A percentile compares a stretch with the other conserved stretches of the same genome.
phyloP scores from a whole-genome alignment of 2,329 filamentous ascomycete genomes.

The Parasarocladium wereldwijsianum region DNA sequence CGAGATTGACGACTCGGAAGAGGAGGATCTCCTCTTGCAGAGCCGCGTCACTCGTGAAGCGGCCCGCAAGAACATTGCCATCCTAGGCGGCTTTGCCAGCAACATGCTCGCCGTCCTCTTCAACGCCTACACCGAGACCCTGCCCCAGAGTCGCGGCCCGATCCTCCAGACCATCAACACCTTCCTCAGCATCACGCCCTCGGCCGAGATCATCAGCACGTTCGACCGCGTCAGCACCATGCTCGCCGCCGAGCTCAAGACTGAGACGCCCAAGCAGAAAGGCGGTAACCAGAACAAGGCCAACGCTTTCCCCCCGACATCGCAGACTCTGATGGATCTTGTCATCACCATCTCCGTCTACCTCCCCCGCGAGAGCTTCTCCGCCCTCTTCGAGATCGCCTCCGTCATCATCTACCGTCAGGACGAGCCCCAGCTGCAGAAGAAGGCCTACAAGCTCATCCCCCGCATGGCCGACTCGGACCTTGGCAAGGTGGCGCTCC shows the following conservation, averaged over 20 bases:
- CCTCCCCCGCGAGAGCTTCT: slow-evolving; percentile 74
- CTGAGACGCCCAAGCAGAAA: slow-evolving; percentile 40
- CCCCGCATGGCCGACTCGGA: slow-evolving; percentile 76
- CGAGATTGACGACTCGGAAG: slow-evolving; percentile 49
- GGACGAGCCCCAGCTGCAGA: slow-evolving; percentile 83
- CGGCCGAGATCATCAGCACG: slow-evolving; percentile 66
- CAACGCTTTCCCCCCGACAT: slow-evolving; percentile 76
- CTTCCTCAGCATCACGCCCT: slow-evolving; percentile 77
- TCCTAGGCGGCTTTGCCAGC: slow-evolving; percentile 64
- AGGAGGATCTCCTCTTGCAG: slow-evolving; percentile 62
- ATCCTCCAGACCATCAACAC: slow-evolving; percentile 92
- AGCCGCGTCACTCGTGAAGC: slow-evolving; percentile 61
- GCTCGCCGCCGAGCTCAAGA: slow-evolving; percentile 56
- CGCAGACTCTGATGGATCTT: slow-evolving; percentile 90
- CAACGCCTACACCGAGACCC: slow-evolving; percentile 94
- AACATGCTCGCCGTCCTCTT: slow-evolving; percentile 95
- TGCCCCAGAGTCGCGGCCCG: slow-evolving; percentile 80
- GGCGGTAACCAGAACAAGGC: slow-evolving; percentile 37
- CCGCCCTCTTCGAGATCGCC: slow-evolving; percentile 74
- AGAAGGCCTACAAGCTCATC: slow-evolving; percentile 98
- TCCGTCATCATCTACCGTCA: slow-evolving; percentile 67
- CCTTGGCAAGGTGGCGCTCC: slow-evolving; percentile 59
- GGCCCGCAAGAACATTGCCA: slow-evolving; percentile 67
- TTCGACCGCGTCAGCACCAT: slow-evolving; percentile 78
- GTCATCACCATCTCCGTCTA: slow-evolving; percentile 94